Evolutionary conservation across 2,329 filamentous ascomycete genomes (phyloP).

Genomic region (Botrytis galanthina): DNA sequence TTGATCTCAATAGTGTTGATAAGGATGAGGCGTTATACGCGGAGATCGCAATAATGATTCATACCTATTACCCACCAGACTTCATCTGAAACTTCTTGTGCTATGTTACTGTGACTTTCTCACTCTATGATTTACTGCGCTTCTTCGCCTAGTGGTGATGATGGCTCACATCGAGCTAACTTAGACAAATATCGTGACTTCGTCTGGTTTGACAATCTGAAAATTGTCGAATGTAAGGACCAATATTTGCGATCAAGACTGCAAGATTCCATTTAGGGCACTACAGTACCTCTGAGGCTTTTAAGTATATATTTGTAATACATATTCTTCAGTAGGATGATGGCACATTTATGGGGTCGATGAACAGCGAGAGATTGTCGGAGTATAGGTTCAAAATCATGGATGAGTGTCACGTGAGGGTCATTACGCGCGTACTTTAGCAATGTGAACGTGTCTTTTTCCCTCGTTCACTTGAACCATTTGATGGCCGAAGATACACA

Average conservation of each 20-base stretch:
- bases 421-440: neutral
- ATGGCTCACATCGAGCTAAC: neutral
- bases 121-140: neutral
- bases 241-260: neutral
- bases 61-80: conserved; percentile 3
- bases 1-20: neutral
- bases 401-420: neutral
- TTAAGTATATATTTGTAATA: neutral
- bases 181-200: neutral
- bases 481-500: neutral
- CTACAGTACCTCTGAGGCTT: neutral
- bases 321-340: neutral
- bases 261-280: neutral
- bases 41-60: neutral
- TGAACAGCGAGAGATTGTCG: neutral
- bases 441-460: neutral
- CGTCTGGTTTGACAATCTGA: neutral
- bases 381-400: neutral
- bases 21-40: neutral
- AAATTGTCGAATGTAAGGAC: neutral
- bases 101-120: neutral
- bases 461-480: neutral
- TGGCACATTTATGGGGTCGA: neutral
- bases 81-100: neutral
- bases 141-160: neutral